phyloP scores from a whole-genome alignment of 169 alveolate genomes.

The Ichthyophthirius multifiliis region DNA sequence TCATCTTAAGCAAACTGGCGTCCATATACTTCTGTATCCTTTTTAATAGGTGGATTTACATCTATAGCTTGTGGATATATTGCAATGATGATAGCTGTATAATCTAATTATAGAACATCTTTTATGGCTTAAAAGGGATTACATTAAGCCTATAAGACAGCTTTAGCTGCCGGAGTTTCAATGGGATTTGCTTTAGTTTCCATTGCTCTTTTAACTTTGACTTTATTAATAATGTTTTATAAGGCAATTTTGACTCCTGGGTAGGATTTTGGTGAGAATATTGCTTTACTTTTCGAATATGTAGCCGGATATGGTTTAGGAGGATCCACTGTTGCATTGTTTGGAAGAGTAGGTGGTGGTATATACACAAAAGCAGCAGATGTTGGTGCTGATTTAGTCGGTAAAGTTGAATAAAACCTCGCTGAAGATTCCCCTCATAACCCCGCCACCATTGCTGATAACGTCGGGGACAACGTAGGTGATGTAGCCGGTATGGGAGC shows the following conservation, averaged over 20 bases:
- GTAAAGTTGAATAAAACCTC: constrained; percentile 87
- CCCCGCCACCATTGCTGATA: constrained; percentile 94
- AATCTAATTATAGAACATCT: constrained; percentile 84
- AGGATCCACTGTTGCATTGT: constrained; percentile 90
- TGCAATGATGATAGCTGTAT: constrained; percentile 88
- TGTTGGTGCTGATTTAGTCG: constrained; percentile 92
- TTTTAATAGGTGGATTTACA: constrained; percentile 87
- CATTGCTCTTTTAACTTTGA: constrained; percentile 72
- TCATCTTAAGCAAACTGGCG: constrained; percentile 49
- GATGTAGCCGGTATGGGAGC: constrained; percentile 95
- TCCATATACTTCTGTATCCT: constrained; percentile 74
- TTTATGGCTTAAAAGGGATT: constrained; percentile 76
- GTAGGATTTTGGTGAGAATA: constrained; percentile 26
- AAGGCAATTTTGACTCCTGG: constrained; percentile 27
- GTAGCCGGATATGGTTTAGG: constrained; percentile 91
- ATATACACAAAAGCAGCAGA: constrained; percentile 94
- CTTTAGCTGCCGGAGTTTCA: constrained; percentile 88
- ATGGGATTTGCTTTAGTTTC: constrained; percentile 89
- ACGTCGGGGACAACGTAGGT: constrained; percentile 94
- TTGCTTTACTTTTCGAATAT: constrained; percentile 66
- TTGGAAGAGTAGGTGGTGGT: constrained; percentile 94
- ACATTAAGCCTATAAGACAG: constrained; percentile 70
- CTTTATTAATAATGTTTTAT: constrained; percentile 54
- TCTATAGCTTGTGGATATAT: constrained; percentile 89
- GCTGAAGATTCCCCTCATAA: constrained; percentile 91